Percentiles rank a stretch among this genome's conserved stretches.
Conservation (phyloP, 495 filamentous ascomycete genomes). For the Tetracladium setigerum region DNA sequence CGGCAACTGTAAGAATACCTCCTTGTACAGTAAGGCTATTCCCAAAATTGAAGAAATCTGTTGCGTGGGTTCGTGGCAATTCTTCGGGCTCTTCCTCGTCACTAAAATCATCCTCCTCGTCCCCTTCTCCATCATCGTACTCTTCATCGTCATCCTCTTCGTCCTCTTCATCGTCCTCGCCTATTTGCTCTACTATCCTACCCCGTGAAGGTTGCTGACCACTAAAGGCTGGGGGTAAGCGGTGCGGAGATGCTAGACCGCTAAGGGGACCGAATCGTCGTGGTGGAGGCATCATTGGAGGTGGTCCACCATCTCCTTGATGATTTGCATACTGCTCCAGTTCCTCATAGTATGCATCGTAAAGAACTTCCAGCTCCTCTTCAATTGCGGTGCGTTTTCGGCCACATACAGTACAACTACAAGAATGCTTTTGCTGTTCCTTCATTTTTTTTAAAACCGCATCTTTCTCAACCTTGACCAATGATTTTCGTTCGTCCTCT, state of each 20-base stretch:
- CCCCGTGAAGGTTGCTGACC: constrained; percentile 44
- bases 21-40: constrained; percentile 96
- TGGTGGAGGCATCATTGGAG: constrained; percentile 59
- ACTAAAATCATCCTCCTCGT: constrained; percentile 45
- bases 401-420: constrained; percentile 95
- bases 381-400: constrained; percentile 96
- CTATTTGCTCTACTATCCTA: constrained; percentile 49
- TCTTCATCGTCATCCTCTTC: constrained; percentile 31
- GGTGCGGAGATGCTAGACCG: constrained; percentile 40
- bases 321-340: constrained; percentile 94
- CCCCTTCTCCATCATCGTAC: constrained; percentile 39
- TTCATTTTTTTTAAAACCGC: constrained; percentile 99
- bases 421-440: constrained; percentile 98
- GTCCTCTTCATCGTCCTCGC: constrained; percentile 56
- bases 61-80: constrained; percentile 42
- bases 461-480: constrained; percentile 98
- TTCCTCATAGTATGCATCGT: constrained; percentile 98
- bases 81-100: constrained; percentile 64
- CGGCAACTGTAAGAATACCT: constrained; percentile 96
- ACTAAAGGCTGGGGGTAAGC: constrained; percentile 36
- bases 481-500: constrained; percentile 84
- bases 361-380: constrained; percentile 96
- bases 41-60: constrained; percentile 94
- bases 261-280: constrained; percentile 49
- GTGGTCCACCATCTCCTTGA: constrained; percentile 54